Evolutionary conservation across 2,329 filamentous ascomycete species (phyloP).

Genomic region (Colletotrichum tabaci): DNA sequence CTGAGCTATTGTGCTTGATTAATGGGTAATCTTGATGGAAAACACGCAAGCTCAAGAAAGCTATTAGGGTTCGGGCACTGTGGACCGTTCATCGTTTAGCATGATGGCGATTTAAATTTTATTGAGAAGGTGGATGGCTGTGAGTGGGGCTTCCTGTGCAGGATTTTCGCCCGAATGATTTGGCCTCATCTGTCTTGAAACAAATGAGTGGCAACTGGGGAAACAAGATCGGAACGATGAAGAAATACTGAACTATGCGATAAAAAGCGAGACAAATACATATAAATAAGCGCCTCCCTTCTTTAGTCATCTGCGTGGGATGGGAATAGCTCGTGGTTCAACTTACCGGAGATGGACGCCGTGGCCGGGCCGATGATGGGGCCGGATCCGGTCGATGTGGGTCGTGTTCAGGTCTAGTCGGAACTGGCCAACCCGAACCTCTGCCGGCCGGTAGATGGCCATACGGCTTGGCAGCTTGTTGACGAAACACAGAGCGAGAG

Average conservation of each 20-base stretch:
- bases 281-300: neutral
- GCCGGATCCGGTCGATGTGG: neutral
- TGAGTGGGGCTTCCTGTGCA: conserved; percentile 12
- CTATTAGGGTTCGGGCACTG: conserved; percentile 2
- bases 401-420: neutral
- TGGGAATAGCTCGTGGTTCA: too few relatives aligned
- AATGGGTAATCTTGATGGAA: neutral
- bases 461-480: neutral
- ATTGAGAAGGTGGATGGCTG: neutral
- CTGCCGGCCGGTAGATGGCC: too few relatives aligned
- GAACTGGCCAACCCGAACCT: neutral
- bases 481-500: too few relatives aligned
- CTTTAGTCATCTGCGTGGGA: too few relatives aligned
- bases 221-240: too few relatives aligned
- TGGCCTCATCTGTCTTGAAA: neutral
- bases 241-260: too few relatives aligned
- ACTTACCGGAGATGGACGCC: neutral
- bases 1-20: conserved; percentile 39
- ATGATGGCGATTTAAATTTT: neutral
- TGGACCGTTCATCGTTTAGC: neutral
- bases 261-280: too few relatives aligned
- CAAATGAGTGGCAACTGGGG: neutral
- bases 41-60: neutral
- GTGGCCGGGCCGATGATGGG: neutral
- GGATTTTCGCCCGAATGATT: neutral